Percentiles rank a stretch among this genome's conserved stretches.
These are phyloP conservation scores for Zychaea mexicana DNA, from an alignment of 371 early-diverging fungal species.

Conservation along the genomic window DNA sequence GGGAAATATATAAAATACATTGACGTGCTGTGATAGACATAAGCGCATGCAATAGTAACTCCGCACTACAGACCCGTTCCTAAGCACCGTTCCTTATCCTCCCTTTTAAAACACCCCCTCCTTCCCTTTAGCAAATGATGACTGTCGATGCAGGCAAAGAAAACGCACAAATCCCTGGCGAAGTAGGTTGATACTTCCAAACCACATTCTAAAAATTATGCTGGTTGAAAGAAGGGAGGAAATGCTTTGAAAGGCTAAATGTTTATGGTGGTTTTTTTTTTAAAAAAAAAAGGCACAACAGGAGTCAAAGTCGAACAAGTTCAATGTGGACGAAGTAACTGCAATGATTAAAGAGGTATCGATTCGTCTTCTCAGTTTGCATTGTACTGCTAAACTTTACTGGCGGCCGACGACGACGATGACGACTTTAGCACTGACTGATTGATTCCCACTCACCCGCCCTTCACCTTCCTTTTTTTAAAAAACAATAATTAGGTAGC, in stretches of 20 bases:
- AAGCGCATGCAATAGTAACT: too few relatives aligned
- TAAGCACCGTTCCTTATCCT: too few relatives aligned
- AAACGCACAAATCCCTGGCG: not conserved
- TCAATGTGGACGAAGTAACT: conserved; percentile 19
- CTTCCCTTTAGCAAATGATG: too few relatives aligned
- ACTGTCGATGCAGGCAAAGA: not conserved
- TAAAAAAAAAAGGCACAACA: not conserved
- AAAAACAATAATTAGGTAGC: conserved; percentile 46
- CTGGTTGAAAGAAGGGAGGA: not conserved
- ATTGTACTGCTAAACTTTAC: not conserved
- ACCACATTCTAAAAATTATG: not conserved
- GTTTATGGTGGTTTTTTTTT: not conserved
- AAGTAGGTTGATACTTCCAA: not conserved
- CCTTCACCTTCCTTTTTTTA: too few relatives aligned
- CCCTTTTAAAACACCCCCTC: too few relatives aligned
- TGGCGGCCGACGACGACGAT: not conserved
- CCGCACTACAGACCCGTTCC: too few relatives aligned
- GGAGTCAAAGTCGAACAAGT: not conserved
- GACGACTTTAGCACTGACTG: not conserved
- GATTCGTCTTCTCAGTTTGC: not conserved
- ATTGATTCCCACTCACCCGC: too few relatives aligned
- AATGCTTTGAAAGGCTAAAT: not conserved
- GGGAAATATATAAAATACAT: too few relatives aligned
- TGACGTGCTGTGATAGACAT: too few relatives aligned
- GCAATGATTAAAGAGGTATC: conserved; percentile 22